Base-by-base conservation (phyloP, 345 rosid species). In the Carallia pectinifolia region DNA sequence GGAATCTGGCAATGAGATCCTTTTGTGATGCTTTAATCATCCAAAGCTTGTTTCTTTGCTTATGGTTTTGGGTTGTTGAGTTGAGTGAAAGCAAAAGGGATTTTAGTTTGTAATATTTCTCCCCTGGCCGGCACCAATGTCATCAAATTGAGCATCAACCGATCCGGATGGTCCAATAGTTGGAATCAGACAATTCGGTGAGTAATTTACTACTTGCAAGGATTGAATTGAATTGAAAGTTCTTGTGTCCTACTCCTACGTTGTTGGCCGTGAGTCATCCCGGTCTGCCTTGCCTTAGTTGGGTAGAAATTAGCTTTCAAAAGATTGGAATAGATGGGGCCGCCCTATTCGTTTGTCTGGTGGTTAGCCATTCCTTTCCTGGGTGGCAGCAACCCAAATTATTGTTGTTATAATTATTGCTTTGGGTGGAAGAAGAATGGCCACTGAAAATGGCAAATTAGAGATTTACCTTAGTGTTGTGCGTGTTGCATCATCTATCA, bases 21-120 rank as follows among this genome's bases (percentile, higher is more conserved):
- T 23, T 44, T 65, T 40, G 47, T 64, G 71, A 59, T 23, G 23
- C 23, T 23, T 23, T 23, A 23, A 23, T 23, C 23, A 23, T 44
- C 73, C 75, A 36, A 18, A 16, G 17, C 60, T 72, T 69, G 72
- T 62, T 64, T 53, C 62, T 13, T 58, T 23, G 60, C 60, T 8
- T 19, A 9, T 7, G 31, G 33, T 8, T 40, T 44, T 44, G 50
- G 50, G 50, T 44, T 12, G 50, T 44, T 3, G 16, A 12, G 12
- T 3, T 3, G 23, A 23, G 23, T 23, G 23, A 23, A 44, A 2
- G 4, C 16, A 12, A 44, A 44, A 44, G 12, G 16, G 16, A 13
- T 44, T 44, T 2, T 44, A 13, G 17, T 44, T 12, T 44, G 12
- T 12, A 44, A 55, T 23, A 12, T 23, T 23, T 23, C 15, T 30